Conservation (phyloP, 2,329 filamentous ascomycete species). For the Beauveria sp. region DNA sequence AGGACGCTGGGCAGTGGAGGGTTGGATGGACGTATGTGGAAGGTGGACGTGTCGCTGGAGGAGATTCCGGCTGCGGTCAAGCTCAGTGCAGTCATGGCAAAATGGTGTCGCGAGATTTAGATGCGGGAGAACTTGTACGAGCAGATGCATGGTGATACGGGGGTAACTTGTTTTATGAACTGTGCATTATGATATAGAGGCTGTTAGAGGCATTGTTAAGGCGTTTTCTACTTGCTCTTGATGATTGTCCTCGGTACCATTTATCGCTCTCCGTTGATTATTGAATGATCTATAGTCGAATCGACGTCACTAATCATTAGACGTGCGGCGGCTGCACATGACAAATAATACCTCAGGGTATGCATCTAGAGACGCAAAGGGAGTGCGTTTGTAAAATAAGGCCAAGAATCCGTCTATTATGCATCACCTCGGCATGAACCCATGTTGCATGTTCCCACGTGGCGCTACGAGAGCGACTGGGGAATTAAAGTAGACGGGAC, state of each 20-base stretch:
- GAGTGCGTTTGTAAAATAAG: too few species aligned
- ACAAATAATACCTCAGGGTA: too few species aligned
- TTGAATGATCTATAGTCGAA: too few species aligned
- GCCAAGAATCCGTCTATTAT: too few species aligned
- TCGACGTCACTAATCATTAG: too few species aligned
- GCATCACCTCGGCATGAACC: too few species aligned
- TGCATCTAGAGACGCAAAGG: too few species aligned
- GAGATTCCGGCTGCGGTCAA: conserved; percentile 63
- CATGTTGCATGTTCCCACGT: too few species aligned
- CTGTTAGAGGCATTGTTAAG: neutral
- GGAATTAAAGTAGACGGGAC: too few species aligned
- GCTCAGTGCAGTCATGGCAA: conserved; percentile 51
- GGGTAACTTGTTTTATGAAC: neutral
- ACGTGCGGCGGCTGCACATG: too few species aligned
- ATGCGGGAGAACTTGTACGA: neutral
- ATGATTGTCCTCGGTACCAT: neutral
- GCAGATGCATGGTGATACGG: neutral
- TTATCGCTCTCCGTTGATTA: neutral
- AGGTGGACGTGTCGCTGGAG: conserved; percentile 67
- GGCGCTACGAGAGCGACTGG: too few species aligned
- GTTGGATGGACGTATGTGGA: conserved; percentile 61
- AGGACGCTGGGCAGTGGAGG: conserved; percentile 41
- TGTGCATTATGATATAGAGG: neutral
- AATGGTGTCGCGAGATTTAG: conserved; percentile 71
- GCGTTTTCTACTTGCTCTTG: neutral